These are phyloP conservation scores for Fusarium praegraminearum DNA, from an alignment of 2,329 filamentous ascomycete genomes.

Conservation along the genomic window DNA sequence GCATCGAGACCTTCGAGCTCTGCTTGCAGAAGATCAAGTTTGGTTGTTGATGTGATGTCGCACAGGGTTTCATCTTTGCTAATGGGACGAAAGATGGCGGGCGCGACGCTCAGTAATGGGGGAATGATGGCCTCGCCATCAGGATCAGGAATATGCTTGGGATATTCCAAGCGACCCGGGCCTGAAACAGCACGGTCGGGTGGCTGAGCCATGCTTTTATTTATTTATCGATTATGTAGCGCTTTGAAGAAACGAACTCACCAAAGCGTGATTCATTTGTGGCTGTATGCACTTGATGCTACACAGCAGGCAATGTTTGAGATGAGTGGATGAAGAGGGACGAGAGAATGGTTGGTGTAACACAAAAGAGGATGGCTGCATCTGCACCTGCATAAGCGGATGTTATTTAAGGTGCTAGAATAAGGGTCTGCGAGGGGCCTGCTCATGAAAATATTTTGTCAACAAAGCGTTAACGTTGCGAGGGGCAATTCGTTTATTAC, in stretches of 20 bases:
- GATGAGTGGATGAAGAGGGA: conserved; percentile 3
- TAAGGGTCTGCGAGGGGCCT: background rate
- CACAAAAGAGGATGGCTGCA: background rate
- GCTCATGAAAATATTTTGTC: background rate
- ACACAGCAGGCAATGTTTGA: conserved; percentile 17
- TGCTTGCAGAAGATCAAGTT: conserved; percentile 35
- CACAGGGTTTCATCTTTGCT: conserved; percentile 10
- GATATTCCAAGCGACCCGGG: background rate
- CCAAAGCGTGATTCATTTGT: conserved; percentile 3
- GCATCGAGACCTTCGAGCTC: conserved; percentile 41
- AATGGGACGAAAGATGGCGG: conserved; percentile 52
- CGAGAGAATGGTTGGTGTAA: background rate
- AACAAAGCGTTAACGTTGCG: background rate
- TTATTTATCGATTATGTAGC: background rate
- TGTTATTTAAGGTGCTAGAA: background rate
- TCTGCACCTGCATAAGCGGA: conserved; percentile 26
- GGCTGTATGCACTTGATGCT: conserved; percentile 13
- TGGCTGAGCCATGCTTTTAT: conserved; percentile 29
- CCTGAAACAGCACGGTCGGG: background rate
- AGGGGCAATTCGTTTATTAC: background rate
- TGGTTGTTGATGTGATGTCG: conserved; percentile 20
- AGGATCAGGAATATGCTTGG: conserved; percentile 18
- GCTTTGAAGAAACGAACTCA: background rate
- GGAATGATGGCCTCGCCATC: conserved; percentile 30
- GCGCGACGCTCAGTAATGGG: conserved; percentile 7